phyloP scores from a whole-genome alignment of 768 basidiomycete genomes.

The Infundibulicybe gibba region DNA sequence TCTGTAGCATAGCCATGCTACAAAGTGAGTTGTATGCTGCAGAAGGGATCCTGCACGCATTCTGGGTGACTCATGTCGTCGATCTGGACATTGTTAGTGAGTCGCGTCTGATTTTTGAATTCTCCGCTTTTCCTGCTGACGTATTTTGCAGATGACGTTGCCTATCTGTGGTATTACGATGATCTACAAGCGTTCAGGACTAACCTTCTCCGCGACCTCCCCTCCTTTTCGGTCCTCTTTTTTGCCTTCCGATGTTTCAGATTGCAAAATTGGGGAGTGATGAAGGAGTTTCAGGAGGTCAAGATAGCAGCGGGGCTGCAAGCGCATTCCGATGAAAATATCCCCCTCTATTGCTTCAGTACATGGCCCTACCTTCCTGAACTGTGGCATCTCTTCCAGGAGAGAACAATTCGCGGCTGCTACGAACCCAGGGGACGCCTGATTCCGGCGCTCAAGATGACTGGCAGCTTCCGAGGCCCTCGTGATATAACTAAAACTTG shows the following conservation, averaged over 20 bases:
- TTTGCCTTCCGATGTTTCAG: constrained; percentile 18
- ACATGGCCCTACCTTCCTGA: background rate
- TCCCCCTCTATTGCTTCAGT: background rate
- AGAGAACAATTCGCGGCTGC: too few relatives aligned
- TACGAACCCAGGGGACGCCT: too few relatives aligned
- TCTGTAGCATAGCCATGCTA: too few relatives aligned
- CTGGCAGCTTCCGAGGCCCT: too few relatives aligned
- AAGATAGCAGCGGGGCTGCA: constrained; percentile 5
- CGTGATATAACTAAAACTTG: too few relatives aligned
- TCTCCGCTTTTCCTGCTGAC: too few relatives aligned
- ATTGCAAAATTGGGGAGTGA: constrained; percentile 17
- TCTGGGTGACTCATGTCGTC: too few relatives aligned
- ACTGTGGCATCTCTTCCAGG: background rate
- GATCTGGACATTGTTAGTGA: too few relatives aligned
- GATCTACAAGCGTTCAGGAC: constrained; percentile 17
- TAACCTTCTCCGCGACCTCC: constrained; percentile 18
- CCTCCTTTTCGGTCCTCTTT: constrained; percentile 19
- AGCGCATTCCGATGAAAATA: background rate
- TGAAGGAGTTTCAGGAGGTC: constrained; percentile 1
- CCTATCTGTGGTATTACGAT: constrained; percentile 22
- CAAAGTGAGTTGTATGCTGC: constrained; percentile 3
- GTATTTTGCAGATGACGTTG: constrained; percentile 10
- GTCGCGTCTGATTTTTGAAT: too few relatives aligned
- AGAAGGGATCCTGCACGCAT: constrained; percentile 1
- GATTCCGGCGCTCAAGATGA: too few relatives aligned